A percentile compares a stretch with the other conserved stretches of the same genome.
Conservation (phyloP, 202 grass and related monocot species). For the Musa balbisiana region DNA sequence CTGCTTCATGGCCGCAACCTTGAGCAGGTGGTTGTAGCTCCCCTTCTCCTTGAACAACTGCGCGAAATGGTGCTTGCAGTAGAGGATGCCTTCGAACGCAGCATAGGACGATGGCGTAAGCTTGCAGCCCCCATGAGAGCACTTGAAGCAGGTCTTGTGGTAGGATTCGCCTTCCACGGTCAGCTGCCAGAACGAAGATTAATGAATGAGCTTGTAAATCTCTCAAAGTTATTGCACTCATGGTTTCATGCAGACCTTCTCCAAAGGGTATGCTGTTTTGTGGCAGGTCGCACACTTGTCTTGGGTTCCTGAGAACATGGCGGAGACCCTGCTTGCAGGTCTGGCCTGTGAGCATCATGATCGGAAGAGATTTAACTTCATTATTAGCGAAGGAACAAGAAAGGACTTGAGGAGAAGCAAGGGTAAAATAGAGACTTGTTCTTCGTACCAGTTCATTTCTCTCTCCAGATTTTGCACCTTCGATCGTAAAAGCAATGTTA, state of each 20-base stretch:
- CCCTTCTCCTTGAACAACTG: slow-evolving; percentile 9
- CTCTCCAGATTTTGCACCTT: not conserved
- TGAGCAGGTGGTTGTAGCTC: not conserved
- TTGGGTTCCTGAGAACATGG: slow-evolving; percentile 6
- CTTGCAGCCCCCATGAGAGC: not conserved
- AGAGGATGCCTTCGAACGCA: not conserved
- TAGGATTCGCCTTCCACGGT: not conserved
- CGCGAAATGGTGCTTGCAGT: slow-evolving; percentile 5
- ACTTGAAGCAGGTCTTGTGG: slow-evolving; percentile 4
- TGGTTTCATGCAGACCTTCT: not conserved
- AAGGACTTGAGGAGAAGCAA: no score
- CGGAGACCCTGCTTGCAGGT: not conserved
- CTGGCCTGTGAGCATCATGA: not conserved
- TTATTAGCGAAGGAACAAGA: no score
- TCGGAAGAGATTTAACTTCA: no score
- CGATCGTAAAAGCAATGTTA: not conserved
- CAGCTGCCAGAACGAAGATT: not conserved
- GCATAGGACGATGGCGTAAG: not conserved
- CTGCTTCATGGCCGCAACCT: not conserved
- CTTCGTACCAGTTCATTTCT: not conserved
- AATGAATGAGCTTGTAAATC: not conserved
- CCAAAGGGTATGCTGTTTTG: not conserved
- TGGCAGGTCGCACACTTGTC: slow-evolving; percentile 3
- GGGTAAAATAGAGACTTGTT: not conserved
- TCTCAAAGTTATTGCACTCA: no score